Percentiles rank a stretch among this genome's conserved stretches.
Evolutionary conservation across 208 protist genomes (phyloP).

Genomic region (Naegleria lovaniensis): DNA sequence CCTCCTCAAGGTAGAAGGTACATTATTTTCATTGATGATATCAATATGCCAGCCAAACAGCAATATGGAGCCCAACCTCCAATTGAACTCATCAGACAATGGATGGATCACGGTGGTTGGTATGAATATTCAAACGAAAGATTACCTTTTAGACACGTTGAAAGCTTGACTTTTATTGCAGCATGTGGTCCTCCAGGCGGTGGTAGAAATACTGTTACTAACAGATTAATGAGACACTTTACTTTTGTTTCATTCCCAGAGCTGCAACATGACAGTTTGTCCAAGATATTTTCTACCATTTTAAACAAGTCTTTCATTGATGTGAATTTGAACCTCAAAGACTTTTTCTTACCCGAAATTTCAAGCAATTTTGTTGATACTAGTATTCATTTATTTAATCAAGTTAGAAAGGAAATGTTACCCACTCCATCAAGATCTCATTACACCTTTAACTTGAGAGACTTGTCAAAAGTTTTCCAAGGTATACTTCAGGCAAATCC

Average conservation of each 20-base stretch:
- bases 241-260: slow-evolving; percentile 93
- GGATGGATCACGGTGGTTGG: slow-evolving; percentile 92
- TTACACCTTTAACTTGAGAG: slow-evolving; percentile 98
- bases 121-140: slow-evolving; percentile 89
- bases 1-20: slow-evolving; percentile 91
- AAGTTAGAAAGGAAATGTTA: slow-evolving; percentile 78
- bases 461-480: slow-evolving; percentile 91
- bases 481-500: slow-evolving; percentile 79
- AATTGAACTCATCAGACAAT: slow-evolving; percentile 96
- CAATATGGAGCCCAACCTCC: slow-evolving; percentile 96
- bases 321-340: slow-evolving; percentile 51
- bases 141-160: slow-evolving; percentile 82
- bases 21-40: slow-evolving; percentile 94
- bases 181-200: slow-evolving; percentile 95
- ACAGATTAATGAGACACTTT: slow-evolving; percentile 94
- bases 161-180: slow-evolving; percentile 82
- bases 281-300: slow-evolving; percentile 89
- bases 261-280: slow-evolving; percentile 84
- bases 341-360: slow-evolving; percentile 31
- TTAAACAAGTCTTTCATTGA: slow-evolving; percentile 72
- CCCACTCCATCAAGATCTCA: slow-evolving; percentile 94
- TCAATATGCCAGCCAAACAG: slow-evolving; percentile 97
- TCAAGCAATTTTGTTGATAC: slow-evolving; percentile 69
- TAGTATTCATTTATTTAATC: slow-evolving; percentile 90
- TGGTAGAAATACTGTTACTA: slow-evolving; percentile 86